phyloP scores from a whole-genome alignment of 208 protist genomes.

The Crithidia fasciculata region DNA sequence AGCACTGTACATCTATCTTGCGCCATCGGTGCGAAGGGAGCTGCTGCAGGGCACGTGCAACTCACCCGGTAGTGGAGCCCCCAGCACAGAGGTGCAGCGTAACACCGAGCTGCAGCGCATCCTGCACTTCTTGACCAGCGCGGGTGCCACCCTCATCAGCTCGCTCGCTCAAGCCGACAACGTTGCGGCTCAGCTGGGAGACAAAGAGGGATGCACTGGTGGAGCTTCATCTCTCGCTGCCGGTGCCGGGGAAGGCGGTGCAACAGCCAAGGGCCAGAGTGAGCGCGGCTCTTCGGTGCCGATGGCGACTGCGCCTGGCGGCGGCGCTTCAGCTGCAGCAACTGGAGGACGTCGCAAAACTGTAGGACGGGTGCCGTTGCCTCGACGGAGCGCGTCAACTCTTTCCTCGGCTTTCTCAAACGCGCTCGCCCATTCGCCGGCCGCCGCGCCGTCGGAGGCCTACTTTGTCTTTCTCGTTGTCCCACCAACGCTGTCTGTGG shows the following conservation, averaged over 20 bases:
- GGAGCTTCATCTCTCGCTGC: too few relatives aligned
- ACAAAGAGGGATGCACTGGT: neutral
- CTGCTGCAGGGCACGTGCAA: conserved; percentile 17
- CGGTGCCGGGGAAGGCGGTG: too few relatives aligned
- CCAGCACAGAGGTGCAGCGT: conserved; percentile 26
- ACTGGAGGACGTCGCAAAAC: conserved; percentile 3
- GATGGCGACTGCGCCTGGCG: neutral
- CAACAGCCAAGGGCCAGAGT: too few relatives aligned
- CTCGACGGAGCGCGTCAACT: conserved; percentile 7
- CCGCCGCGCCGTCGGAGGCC: neutral
- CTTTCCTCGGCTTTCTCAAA: neutral
- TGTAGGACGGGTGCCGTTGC: conserved; percentile 17
- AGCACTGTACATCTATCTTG: conserved; percentile 22
- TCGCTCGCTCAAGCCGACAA: conserved; percentile 27
- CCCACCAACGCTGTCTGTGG: neutral
- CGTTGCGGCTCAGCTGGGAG: conserved; percentile 22
- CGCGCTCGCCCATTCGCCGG: neutral
- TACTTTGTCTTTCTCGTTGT: conserved; percentile 30
- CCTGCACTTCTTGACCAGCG: conserved; percentile 27
- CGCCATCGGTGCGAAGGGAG: conserved; percentile 17
- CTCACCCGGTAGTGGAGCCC: neutral
- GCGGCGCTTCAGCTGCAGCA: too few relatives aligned
- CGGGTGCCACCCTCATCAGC: conserved; percentile 18
- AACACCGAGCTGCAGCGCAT: conserved; percentile 34
- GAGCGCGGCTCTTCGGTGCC: conserved; percentile 8